Evolutionary conservation across 495 filamentous ascomycete species (phyloP).

Genomic region (Penicillium verhagenii): DNA sequence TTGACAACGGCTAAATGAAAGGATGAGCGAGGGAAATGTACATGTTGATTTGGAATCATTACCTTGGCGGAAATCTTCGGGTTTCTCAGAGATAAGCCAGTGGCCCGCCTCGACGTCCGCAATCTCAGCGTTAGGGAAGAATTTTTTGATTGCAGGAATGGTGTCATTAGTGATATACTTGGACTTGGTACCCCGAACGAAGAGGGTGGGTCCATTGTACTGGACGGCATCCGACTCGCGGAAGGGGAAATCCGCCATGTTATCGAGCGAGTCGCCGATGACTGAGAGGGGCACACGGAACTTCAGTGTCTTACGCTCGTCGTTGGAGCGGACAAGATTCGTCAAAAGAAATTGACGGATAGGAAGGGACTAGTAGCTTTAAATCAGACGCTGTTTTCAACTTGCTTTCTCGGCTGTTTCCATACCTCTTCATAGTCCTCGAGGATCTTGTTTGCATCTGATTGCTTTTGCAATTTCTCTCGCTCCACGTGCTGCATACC

Average conservation of each 20-base stretch:
- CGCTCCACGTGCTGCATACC: conserved; percentile 81
- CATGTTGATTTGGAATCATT: conserved; percentile 24
- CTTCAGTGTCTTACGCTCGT: conserved; percentile 40
- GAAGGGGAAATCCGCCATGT: conserved; percentile 83
- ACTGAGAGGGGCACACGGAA: conserved; percentile 62
- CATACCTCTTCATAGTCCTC: conserved; percentile 68
- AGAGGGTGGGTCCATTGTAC: conserved; percentile 75
- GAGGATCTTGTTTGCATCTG: conserved; percentile 79
- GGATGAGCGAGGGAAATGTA: conserved; percentile 8
- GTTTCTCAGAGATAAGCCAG: conserved; percentile 93
- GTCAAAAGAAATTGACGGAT: conserved; percentile 92
- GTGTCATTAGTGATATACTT: conserved; percentile 84
- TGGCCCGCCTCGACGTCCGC: conserved; percentile 86
- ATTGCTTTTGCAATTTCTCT: conserved; percentile 57
- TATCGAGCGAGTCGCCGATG: conserved; percentile 54
- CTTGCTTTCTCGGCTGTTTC: neutral
- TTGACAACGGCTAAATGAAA: conserved; percentile 36
- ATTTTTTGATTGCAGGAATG: conserved; percentile 81
- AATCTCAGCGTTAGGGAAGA: conserved; percentile 81
- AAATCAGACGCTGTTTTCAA: neutral
- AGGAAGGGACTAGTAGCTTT: conserved; percentile 51
- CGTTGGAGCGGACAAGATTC: conserved; percentile 65
- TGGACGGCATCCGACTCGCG: conserved; percentile 49
- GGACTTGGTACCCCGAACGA: conserved; percentile 81
- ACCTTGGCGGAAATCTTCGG: conserved; percentile 82